phyloP scores from a whole-genome alignment of 108 stramenopile species.

The Aurantiochytrium sp. region DNA sequence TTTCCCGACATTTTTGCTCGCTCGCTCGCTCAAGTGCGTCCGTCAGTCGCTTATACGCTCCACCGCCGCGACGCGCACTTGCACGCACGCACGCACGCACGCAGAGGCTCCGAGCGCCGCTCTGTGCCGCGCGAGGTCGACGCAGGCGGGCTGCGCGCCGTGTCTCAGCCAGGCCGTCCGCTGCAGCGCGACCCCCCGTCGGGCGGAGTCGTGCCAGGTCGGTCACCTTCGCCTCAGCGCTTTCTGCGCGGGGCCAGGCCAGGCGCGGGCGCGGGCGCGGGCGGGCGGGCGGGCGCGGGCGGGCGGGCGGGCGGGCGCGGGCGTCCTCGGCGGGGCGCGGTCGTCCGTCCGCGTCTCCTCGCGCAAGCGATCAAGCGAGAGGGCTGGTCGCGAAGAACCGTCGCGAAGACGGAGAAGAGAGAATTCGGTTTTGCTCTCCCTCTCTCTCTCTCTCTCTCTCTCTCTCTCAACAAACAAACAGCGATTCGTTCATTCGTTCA shows the following conservation, averaged over 20 bases:
- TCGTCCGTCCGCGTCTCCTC: background rate
- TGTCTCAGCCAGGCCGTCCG: too few species aligned
- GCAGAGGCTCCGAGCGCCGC: too few species aligned
- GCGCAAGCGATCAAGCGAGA: background rate
- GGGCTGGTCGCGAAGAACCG: background rate
- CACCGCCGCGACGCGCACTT: background rate
- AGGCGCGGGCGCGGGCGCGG: background rate
- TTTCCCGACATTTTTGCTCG: slow-evolving; percentile 26
- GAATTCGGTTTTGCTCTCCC: background rate
- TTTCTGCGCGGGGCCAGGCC: background rate
- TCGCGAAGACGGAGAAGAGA: background rate
- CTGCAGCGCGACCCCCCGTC: too few species aligned
- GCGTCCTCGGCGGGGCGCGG: background rate
- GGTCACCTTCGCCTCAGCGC: too few species aligned
- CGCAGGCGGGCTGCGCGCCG: too few species aligned
- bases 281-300: background rate
- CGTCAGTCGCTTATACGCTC: background rate
- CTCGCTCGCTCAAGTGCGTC: background rate
- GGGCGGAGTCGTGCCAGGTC: too few species aligned
- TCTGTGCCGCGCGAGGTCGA: too few species aligned
- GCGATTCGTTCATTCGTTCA: background rate
- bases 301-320: background rate
- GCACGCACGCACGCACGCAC: background rate
- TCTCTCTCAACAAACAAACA: background rate
- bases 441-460: background rate